These are phyloP conservation scores for Emmonsiellopsis sp. DNA, from an alignment of 2,329 filamentous ascomycete species.

Conservation along the genomic window DNA sequence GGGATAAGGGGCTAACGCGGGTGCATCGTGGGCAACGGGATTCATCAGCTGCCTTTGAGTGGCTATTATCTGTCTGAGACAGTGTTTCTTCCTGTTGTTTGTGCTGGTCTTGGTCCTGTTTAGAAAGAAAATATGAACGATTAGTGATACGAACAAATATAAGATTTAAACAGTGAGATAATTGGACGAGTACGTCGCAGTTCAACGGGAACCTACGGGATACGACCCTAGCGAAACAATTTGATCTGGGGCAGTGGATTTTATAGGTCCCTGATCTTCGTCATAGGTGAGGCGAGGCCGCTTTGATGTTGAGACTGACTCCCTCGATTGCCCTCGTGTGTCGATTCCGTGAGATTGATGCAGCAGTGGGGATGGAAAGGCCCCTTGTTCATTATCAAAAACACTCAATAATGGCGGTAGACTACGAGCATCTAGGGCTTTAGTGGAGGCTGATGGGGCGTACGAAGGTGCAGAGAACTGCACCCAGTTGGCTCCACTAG, in stretches of 20 bases:
- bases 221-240: no score
- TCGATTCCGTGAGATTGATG: neutral
- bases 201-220: no score
- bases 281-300: neutral
- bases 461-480: neutral
- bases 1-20: conserved; percentile 6
- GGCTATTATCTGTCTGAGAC: no score
- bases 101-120: no score
- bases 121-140: no score
- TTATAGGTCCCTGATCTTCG: no score
- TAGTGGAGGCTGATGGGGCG: neutral
- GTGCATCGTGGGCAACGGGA: neutral
- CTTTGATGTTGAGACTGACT: neutral
- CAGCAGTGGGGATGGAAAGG: neutral
- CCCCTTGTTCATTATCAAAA: neutral
- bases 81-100: no score
- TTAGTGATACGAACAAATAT: no score
- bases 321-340: neutral
- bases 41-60: neutral
- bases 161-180: no score
- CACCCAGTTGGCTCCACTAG: neutral
- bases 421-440: neutral
- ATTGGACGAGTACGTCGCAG: no score
- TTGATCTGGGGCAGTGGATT: no score
- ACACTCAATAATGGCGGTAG: neutral